Percentiles rank a stretch among this genome's conserved stretches.
These are phyloP conservation scores for Chaetomium cochliodes DNA, from an alignment of 495 filamentous ascomycete genomes.

Conservation along the genomic window DNA sequence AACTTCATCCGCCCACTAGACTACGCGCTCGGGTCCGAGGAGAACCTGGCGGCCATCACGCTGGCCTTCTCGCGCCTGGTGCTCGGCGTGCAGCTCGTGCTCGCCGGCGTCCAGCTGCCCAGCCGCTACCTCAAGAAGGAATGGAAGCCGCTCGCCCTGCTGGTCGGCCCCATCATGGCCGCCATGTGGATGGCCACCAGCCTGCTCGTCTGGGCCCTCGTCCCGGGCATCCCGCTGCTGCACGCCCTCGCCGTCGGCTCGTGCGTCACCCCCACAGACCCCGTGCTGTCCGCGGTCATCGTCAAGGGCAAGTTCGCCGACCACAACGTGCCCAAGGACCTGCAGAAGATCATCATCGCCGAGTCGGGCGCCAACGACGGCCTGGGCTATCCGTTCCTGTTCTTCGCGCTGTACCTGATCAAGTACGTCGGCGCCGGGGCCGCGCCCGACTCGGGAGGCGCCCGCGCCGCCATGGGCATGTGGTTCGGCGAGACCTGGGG, in stretches of 20 bases:
- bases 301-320: slow-evolving; percentile 94
- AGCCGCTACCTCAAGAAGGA: slow-evolving; percentile 76
- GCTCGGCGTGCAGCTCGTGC: slow-evolving; percentile 84
- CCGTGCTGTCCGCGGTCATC: slow-evolving; percentile 83
- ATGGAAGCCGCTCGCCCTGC: slow-evolving; percentile 73
- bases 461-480: slow-evolving; percentile 65
- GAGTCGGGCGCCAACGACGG: slow-evolving; percentile 93
- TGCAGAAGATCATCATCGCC: slow-evolving; percentile 85
- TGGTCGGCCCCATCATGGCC: slow-evolving; percentile 84
- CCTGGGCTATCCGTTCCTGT: slow-evolving; percentile 89
- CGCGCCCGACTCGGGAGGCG: slow-evolving; percentile 49
- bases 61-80: slow-evolving; percentile 85
- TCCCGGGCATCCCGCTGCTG: slow-evolving; percentile 70
- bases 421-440: slow-evolving; percentile 65
- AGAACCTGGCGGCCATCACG: slow-evolving; percentile 51
- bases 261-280: slow-evolving; percentile 90
- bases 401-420: slow-evolving; percentile 78
- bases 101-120: slow-evolving; percentile 89
- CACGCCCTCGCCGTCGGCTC: slow-evolving; percentile 76
- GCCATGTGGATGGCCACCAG: slow-evolving; percentile 86
- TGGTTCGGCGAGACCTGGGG: slow-evolving; percentile 90
- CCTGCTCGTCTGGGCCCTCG: slow-evolving; percentile 73
- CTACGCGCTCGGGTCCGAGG: slow-evolving; percentile 62
- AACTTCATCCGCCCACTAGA: slow-evolving; percentile 75
- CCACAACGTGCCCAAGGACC: slow-evolving; percentile 74